These are phyloP conservation scores for Candida broadrunensis DNA, from an alignment of 805 yeast species.

Conservation along the genomic window DNA sequence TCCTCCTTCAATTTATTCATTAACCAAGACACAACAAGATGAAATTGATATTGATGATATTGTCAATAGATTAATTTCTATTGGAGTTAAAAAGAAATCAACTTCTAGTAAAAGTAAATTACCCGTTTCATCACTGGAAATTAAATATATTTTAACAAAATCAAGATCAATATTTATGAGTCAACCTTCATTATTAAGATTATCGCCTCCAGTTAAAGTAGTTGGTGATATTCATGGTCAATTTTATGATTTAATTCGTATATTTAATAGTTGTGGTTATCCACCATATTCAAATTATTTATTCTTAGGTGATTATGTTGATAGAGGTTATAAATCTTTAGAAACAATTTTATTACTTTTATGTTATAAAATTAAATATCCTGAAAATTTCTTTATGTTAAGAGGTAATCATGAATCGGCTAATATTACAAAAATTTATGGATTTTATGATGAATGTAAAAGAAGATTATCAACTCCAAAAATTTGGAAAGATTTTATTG, in stretches of 20 bases:
- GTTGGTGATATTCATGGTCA: conserved; percentile 84
- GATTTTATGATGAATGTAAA: conserved; percentile 61
- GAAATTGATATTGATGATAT: conserved; percentile 59
- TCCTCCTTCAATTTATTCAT: conserved; percentile 10
- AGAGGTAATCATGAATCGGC: conserved; percentile 62
- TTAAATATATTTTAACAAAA: conserved; percentile 54
- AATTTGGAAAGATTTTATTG: conserved; percentile 52
- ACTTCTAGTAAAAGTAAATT: conserved; percentile 44
- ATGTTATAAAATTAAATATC: conserved; percentile 55
- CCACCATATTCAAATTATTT: conserved; percentile 57
- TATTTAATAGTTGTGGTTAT: conserved; percentile 56
- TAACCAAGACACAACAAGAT: conserved; percentile 4
- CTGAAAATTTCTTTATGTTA: conserved; percentile 58
- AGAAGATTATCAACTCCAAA: conserved; percentile 44
- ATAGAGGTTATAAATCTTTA: conserved; percentile 55
- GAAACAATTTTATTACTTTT: conserved; percentile 52
- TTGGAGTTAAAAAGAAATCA: conserved; percentile 33
- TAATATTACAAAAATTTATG: conserved; percentile 56
- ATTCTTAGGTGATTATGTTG: conserved; percentile 59
- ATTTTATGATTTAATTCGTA: conserved; percentile 50
- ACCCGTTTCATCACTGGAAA: conserved; percentile 49
- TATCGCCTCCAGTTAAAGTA: conserved; percentile 77
- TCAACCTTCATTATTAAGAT: conserved; percentile 63
- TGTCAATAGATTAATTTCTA: conserved; percentile 55
- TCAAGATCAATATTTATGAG: conserved; percentile 58